A percentile compares a stretch with the other conserved stretches of the same genome.
Conservation (phyloP, 257 asterid genomes). For the Solanum appendiculatum region DNA sequence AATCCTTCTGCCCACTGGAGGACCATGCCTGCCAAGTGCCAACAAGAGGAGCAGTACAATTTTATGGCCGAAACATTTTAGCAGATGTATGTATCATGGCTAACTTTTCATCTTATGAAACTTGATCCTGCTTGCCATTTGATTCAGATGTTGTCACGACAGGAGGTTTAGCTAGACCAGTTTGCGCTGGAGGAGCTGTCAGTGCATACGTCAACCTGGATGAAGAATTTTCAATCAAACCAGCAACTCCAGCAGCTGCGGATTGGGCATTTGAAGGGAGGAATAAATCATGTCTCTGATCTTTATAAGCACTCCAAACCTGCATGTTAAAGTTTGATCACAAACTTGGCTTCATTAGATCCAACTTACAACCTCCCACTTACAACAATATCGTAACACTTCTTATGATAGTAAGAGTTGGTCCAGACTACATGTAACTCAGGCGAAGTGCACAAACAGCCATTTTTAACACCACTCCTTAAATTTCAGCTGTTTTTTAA, state of each 20-base stretch:
- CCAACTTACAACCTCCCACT: background rate
- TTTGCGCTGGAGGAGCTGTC: conserved; percentile 65
- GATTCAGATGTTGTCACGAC: conserved; percentile 29
- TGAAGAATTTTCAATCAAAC: conserved; percentile 84
- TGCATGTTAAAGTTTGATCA: conserved; percentile 13
- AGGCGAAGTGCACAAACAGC: background rate
- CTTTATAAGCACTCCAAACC: conserved; percentile 98
- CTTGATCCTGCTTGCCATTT: conserved; percentile 30
- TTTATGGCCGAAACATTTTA: background rate
- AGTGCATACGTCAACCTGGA: conserved; percentile 73
- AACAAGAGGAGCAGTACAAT: background rate
- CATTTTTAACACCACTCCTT: background rate
- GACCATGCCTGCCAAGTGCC: background rate
- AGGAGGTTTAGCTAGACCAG: conserved; percentile 36
- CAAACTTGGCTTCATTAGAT: background rate
- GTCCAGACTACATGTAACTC: background rate
- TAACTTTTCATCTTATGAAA: background rate
- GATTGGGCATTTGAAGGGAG: conserved; percentile 98
- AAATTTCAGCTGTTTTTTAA: background rate
- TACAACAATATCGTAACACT: background rate
- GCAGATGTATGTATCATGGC: background rate
- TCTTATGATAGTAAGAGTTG: background rate
- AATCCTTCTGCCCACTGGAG: background rate
- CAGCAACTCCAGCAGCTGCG: conserved; percentile 98
- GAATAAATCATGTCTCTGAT: conserved; percentile 92